Evolutionary conservation across 257 asterid genomes (phyloP).

Genomic region (Echium plantagineum): DNA sequence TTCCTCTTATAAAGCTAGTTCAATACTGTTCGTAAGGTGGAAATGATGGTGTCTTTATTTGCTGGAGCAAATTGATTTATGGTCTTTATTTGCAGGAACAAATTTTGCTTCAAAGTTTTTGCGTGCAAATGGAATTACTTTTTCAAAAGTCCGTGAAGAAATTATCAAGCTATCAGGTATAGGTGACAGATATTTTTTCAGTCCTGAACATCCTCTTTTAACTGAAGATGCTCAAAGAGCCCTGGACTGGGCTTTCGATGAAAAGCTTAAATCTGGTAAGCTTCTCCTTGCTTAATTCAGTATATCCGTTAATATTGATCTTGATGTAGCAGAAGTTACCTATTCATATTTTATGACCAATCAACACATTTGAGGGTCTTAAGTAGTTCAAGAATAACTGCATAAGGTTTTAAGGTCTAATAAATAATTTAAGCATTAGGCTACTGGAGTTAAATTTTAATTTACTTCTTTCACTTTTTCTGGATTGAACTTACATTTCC

Average conservation of each 20-base stretch:
- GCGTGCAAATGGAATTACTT: slow-evolving; percentile 51
- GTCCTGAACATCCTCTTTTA: slow-evolving; percentile 56
- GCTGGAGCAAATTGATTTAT: background rate
- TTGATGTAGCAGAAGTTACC: background rate
- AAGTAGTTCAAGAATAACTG: too few relatives aligned
- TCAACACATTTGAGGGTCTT: too few relatives aligned
- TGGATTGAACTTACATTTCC: too few relatives aligned
- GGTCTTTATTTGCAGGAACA: slow-evolving; percentile 35
- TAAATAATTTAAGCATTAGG: too few relatives aligned
- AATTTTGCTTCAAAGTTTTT: slow-evolving; percentile 51
- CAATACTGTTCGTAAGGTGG: background rate
- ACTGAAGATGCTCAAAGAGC: slow-evolving; percentile 57
- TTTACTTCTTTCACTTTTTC: too few relatives aligned
- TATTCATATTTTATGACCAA: background rate
- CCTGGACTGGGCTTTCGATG: slow-evolving; percentile 60
- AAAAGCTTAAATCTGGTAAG: slow-evolving; percentile 51
- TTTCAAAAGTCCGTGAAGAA: slow-evolving; percentile 57
- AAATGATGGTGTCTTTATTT: background rate
- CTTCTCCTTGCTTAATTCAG: background rate
- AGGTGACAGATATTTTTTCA: slow-evolving; percentile 28
- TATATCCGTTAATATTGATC: slow-evolving; percentile 1
- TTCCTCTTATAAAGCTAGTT: background rate
- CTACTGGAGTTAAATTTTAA: too few relatives aligned
- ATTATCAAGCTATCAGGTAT: slow-evolving; percentile 32
- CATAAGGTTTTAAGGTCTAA: too few relatives aligned